A percentile compares a stretch with the other conserved stretches of the same genome.
Conservation (phyloP, 116 monocot species). For the Iris pallida region DNA sequence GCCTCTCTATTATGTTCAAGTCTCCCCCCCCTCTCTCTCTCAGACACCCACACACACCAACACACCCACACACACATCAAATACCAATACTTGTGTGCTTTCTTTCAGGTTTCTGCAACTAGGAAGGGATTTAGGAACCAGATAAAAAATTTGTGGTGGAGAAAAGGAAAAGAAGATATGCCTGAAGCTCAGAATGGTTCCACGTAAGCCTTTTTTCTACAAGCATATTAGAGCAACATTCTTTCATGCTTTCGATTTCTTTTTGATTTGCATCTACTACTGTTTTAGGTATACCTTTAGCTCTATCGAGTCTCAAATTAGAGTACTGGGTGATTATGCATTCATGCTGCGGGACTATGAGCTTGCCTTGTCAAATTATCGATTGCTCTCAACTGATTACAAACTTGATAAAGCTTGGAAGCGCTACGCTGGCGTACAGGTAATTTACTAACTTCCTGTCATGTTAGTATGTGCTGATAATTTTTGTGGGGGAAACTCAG, state of each 20-base stretch:
- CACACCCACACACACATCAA: too few relatives aligned
- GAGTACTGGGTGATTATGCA: conserved; percentile 90
- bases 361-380: conserved; percentile 95
- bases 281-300: conserved; percentile 77
- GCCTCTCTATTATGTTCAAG: neutral
- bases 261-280: conserved; percentile 7
- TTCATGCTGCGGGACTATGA: conserved; percentile 97
- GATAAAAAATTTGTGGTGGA: conserved; percentile 98
- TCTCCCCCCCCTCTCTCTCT: too few relatives aligned
- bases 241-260: neutral
- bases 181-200: conserved; percentile 66
- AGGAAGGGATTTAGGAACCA: conserved; percentile 95
- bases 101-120: conserved; percentile 69
- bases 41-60: too few relatives aligned
- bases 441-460: conserved; percentile 10
- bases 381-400: conserved; percentile 85
- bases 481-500: too few relatives aligned
- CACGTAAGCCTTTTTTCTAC: conserved; percentile 33
- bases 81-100: neutral
- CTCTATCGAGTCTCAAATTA: conserved; percentile 90
- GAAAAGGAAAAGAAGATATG: conserved; percentile 91
- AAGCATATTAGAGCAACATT: conserved; percentile 10
- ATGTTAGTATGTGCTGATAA: neutral
- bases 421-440: conserved; percentile 87
- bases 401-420: conserved; percentile 98